phyloP scores from a whole-genome alignment of 768 basidiomycete genomes.

The Mycena capillaripes region DNA sequence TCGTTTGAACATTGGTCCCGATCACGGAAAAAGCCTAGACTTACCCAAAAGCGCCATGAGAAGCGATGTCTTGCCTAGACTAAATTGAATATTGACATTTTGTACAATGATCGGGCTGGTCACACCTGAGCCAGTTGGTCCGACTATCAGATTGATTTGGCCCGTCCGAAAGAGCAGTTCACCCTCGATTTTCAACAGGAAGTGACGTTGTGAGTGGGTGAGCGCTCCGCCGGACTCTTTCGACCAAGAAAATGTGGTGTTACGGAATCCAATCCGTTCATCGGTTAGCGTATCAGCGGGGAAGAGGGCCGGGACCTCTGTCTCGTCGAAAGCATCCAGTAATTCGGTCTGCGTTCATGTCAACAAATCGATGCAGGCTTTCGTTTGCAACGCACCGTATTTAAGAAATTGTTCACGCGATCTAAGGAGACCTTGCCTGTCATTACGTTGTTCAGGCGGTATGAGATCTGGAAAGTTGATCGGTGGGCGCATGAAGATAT shows the following conservation, averaged over 20 bases:
- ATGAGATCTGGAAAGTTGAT: not conserved
- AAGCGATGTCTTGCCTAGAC: slow-evolving; percentile 67
- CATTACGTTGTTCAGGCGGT: slow-evolving; percentile 25
- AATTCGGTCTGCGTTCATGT: slow-evolving; percentile 62
- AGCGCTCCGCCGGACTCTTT: slow-evolving; percentile 35
- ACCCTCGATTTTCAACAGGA: slow-evolving; percentile 62
- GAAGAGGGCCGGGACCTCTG: slow-evolving; percentile 29
- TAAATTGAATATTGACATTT: not conserved
- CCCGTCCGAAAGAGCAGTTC: slow-evolving; percentile 67
- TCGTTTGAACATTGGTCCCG: not conserved
- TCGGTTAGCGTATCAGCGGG: not conserved
- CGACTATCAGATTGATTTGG: slow-evolving; percentile 69
- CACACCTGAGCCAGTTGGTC: slow-evolving; percentile 56
- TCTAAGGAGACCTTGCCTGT: slow-evolving; percentile 72
- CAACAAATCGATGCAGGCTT: not conserved
- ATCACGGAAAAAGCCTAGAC: not conserved
- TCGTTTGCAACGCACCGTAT: slow-evolving; percentile 44
- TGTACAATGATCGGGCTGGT: not conserved
- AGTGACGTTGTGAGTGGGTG: slow-evolving; percentile 60
- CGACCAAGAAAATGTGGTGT: slow-evolving; percentile 72
- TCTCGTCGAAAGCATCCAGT: slow-evolving; percentile 52
- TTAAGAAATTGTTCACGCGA: slow-evolving; percentile 61
- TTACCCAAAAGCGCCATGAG: slow-evolving; percentile 72
- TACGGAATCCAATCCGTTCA: slow-evolving; percentile 63
- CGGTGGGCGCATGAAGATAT: not conserved